Evolutionary conservation across 208 protist species (phyloP).

Genomic region (Leishmania martiniquensis): DNA sequence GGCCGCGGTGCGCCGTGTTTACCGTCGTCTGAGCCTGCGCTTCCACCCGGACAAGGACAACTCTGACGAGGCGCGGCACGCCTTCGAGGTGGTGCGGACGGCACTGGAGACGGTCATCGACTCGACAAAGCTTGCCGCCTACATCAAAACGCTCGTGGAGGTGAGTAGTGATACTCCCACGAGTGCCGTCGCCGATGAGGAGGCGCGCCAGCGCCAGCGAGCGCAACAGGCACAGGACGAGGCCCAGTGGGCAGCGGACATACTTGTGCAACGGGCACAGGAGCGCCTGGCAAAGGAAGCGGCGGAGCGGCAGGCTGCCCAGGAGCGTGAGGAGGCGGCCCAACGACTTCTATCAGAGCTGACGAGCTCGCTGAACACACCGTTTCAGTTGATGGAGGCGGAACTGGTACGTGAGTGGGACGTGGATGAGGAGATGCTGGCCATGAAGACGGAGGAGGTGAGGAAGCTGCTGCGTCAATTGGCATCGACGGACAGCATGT

Average conservation of each 20-base stretch:
- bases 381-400: conserved; percentile 69
- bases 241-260: conserved; percentile 54
- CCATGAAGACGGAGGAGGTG: conserved; percentile 67
- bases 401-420: conserved; percentile 78
- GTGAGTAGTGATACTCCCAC: neutral
- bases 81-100: conserved; percentile 66
- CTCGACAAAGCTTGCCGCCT: conserved; percentile 34
- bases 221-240: conserved; percentile 54
- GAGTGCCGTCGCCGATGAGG: neutral
- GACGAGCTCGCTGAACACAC: conserved; percentile 57
- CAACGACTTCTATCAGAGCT: conserved; percentile 58
- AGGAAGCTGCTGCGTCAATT: conserved; percentile 52
- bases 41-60: conserved; percentile 91
- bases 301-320: conserved; percentile 30
- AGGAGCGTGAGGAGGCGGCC: conserved; percentile 49
- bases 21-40: conserved; percentile 71
- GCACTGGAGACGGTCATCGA: conserved; percentile 75
- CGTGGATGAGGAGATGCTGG: conserved; percentile 66
- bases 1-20: conserved; percentile 34
- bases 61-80: conserved; percentile 54
- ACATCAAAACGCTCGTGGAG: conserved; percentile 33
- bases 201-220: conserved; percentile 34
- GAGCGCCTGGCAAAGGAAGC: conserved; percentile 32
- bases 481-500: neutral
- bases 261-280: conserved; percentile 55